Evolutionary conservation across 345 rosid genomes (phyloP).

Genomic region (Erodium maritimum): DNA sequence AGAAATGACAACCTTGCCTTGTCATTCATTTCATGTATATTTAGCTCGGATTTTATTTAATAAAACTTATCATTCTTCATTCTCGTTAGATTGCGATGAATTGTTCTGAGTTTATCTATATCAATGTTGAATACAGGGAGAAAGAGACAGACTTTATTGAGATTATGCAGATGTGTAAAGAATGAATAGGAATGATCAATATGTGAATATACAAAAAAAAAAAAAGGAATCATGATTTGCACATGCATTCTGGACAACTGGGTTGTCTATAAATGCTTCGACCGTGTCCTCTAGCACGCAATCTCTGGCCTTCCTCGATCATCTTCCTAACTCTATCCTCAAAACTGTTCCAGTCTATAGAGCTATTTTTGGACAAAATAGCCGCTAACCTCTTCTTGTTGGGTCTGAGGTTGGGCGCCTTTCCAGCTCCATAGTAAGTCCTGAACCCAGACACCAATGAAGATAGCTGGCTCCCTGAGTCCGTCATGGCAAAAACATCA

Average conservation of each 20-base stretch:
- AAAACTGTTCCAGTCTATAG: conserved; percentile 47
- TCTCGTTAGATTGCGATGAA: not conserved
- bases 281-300: conserved; percentile 42
- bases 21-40: conserved; percentile 4
- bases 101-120: not conserved
- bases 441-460: conserved; percentile 84
- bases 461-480: conserved; percentile 86
- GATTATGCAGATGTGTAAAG: not conserved
- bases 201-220: too few relatives aligned
- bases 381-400: conserved; percentile 87
- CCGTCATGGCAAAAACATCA: conserved; percentile 88
- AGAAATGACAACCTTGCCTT: conserved; percentile 10
- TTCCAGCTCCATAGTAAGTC: conserved; percentile 61
- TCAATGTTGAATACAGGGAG: too few relatives aligned
- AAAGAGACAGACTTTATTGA: not conserved
- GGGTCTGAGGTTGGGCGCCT: conserved; percentile 69
- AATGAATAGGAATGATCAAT: too few relatives aligned
- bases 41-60: conserved; percentile 12
- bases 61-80: conserved; percentile 8
- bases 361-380: conserved; percentile 46
- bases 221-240: conserved; percentile 15
- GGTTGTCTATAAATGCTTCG: conserved; percentile 89
- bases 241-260: conserved; percentile 57
- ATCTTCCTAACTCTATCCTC: conserved; percentile 57
- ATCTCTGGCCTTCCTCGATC: conserved; percentile 62